Evolutionary conservation across 345 rosid species (phyloP).

Genomic region (Camelina laxa): DNA sequence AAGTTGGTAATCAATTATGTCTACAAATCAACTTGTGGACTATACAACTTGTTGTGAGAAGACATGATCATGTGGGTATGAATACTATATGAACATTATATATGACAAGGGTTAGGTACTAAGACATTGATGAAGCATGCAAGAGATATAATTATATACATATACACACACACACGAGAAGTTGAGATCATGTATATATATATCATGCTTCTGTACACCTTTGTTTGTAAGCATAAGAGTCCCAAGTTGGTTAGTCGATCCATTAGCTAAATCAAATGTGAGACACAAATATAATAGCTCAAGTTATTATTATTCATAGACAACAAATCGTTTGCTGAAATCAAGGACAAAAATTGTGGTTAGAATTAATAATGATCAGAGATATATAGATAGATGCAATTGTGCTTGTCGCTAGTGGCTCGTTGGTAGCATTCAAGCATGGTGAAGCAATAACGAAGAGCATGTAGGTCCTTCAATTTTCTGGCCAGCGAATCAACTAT

Average conservation of each 20-base stretch:
- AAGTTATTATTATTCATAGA: neutral
- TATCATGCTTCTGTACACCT: neutral
- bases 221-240: neutral
- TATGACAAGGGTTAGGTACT: neutral
- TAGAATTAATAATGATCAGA: neutral
- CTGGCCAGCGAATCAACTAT: neutral
- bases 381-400: neutral
- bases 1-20: neutral
- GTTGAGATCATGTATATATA: no score
- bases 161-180: no score
- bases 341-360: neutral
- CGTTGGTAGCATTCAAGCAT: no score
- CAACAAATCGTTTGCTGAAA: neutral
- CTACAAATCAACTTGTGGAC: neutral
- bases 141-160: neutral
- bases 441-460: neutral
- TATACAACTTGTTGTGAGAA: neutral
- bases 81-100: neutral
- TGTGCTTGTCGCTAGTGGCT: no score
- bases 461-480: neutral
- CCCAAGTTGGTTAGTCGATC: no score
- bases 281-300: neutral
- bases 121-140: neutral
- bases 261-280: no score
- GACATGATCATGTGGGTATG: conserved; percentile 16